Conservation (phyloP, 345 rosid genomes). For the Mangifera indica region DNA sequence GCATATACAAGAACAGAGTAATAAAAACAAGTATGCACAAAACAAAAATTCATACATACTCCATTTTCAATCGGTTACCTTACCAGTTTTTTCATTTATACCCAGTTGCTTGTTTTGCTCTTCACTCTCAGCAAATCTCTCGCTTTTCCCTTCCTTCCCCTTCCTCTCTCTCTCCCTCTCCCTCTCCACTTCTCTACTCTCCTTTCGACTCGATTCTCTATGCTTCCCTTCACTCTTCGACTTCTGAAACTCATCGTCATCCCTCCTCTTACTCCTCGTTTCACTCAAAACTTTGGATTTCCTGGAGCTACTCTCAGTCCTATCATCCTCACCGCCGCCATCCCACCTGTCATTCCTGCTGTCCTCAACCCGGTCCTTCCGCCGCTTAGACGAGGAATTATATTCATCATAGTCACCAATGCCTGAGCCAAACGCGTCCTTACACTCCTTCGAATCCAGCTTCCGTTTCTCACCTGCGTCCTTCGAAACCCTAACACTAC, state of each 20-base stretch:
- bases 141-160: constrained; percentile 57
- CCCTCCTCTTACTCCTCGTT: constrained; percentile 62
- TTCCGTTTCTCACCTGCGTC: constrained; percentile 68
- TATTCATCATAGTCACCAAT: constrained; percentile 73
- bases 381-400: constrained; percentile 55
- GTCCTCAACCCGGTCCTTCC: constrained; percentile 58
- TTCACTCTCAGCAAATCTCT: constrained; percentile 46
- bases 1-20: too few relatives aligned
- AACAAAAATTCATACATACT: constrained; percentile 8
- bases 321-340: constrained; percentile 59
- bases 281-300: constrained; percentile 59
- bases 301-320: constrained; percentile 43
- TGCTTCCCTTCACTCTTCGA: constrained; percentile 66
- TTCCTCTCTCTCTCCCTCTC: too few relatives aligned
- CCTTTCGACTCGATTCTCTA: constrained; percentile 63
- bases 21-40: background rate
- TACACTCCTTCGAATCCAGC: constrained; percentile 50
- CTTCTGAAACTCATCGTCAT: constrained; percentile 36
- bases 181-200: constrained; percentile 44
- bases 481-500: constrained; percentile 52
- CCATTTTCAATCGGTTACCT: constrained; percentile 32
- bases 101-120: constrained; percentile 42
- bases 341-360: constrained; percentile 73
- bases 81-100: constrained; percentile 61
- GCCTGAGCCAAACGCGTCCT: constrained; percentile 44